phyloP scores from a whole-genome alignment of 345 rosid species.

The Euclidium syriacum region DNA sequence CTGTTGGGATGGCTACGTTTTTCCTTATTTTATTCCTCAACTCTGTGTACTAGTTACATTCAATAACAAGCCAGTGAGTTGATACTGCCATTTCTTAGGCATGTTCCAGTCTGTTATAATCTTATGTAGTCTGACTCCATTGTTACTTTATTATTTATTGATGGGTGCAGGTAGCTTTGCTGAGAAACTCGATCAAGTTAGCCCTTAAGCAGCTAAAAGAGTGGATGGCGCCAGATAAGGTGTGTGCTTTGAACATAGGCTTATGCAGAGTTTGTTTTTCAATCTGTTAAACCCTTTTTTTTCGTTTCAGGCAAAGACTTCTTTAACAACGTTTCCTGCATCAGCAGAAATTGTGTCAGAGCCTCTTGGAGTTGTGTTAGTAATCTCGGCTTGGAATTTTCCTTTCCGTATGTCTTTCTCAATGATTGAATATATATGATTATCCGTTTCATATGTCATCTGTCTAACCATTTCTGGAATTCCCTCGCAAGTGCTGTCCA shows the following conservation, averaged over 20 bases:
- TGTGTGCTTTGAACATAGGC: background rate
- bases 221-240: constrained; percentile 91
- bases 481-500: constrained; percentile 61
- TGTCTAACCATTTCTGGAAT: background rate
- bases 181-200: constrained; percentile 51
- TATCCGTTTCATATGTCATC: background rate
- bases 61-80: background rate
- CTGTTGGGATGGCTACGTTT: background rate
- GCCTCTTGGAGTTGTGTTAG: constrained; percentile 83
- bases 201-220: constrained; percentile 63
- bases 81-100: background rate
- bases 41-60: background rate
- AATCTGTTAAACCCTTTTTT: background rate
- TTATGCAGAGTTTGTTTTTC: constrained; percentile 6
- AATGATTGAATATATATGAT: no score
- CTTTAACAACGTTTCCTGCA: constrained; percentile 75
- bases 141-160: background rate
- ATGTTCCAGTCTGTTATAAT: background rate
- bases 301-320: constrained; percentile 64
- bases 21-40: background rate
- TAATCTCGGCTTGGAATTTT: constrained; percentile 96
- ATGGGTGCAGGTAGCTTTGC: constrained; percentile 50
- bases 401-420: constrained; percentile 87
- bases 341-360: constrained; percentile 89
- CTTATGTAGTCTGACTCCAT: background rate